Evolutionary conservation across 768 basidiomycete species (phyloP), one percentile per base, ranked within the genome.

Genomic region (Leccinum subgranulosum): DNA sequence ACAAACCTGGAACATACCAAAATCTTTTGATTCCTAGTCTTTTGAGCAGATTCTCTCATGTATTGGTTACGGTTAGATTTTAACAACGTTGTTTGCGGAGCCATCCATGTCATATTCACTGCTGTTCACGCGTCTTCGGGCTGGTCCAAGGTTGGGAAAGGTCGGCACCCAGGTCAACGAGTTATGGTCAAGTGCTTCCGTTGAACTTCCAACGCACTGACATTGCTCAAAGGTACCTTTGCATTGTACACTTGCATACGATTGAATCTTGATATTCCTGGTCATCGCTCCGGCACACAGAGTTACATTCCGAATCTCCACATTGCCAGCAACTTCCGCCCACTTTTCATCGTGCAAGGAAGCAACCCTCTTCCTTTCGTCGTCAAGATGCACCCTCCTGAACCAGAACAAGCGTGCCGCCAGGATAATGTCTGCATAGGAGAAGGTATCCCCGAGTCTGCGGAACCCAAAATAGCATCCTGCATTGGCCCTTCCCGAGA

Each of bases 1-100:
- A 79, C n/a, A 57, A 72, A 64, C 70, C 77, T 83, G 83, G 79
- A 68, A 83, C 81, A 83, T 77, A 53, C 36, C 41, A 50, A 25
- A 25, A 25, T 25, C 23, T 28, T 36, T 27, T 57, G 5, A 28
- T 33, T 50, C 33, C 23, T 17, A 54, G 21, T 23, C 39, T 15
- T 57, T 29, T 12, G 21, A 15, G 17, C 5, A 12, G 11, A 21
- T 43, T 14, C 2, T 9, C 28, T 28, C 46, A 23, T 47, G 23
- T 47, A 47, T 47, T 9, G 46, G 11, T 23, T 27, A 45, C 28
- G 43, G 47, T 47, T 41, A 11, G 41, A 41, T 19, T 19, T 15
- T 15, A n/a, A 49, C 21, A 33, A 17, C 10, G 14, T 19, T 19
- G 3, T 15, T 47, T n/a, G 21, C 17, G 21, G 33, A 23, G 1